These are phyloP conservation scores for Boletus rubescentipes DNA, from an alignment of 768 basidiomycete species.

Conservation along the genomic window DNA sequence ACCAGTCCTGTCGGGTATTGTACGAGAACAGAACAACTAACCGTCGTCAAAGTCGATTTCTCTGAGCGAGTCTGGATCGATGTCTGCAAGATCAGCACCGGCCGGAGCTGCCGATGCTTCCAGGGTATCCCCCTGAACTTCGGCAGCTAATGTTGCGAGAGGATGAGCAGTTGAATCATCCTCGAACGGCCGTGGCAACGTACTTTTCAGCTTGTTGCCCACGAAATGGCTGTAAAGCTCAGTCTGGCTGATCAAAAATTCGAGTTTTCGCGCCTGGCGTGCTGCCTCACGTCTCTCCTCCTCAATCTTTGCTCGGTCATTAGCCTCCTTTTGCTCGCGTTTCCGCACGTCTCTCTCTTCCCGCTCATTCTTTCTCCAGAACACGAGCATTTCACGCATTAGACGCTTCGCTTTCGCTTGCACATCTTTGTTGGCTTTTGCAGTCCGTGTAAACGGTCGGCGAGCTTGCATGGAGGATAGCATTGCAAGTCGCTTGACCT, in stretches of 20 bases:
- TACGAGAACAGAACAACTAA: slow-evolving; percentile 34
- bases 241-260: slow-evolving; percentile 98
- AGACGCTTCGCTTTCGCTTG: slow-evolving; percentile 84
- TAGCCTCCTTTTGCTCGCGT: slow-evolving; percentile 92
- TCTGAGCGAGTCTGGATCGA: slow-evolving; percentile 50
- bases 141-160: slow-evolving; percentile 53
- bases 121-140: slow-evolving; percentile 63
- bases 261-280: slow-evolving; percentile 91
- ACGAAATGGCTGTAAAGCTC: slow-evolving; percentile 99
- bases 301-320: slow-evolving; percentile 82
- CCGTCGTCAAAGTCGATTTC: slow-evolving; percentile 94
- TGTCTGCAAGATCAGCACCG: slow-evolving; percentile 58
- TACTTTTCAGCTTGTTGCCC: slow-evolving; percentile 92
- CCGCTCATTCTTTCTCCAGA: slow-evolving; percentile 98
- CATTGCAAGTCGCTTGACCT: slow-evolving; percentile 74
- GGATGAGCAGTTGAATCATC: slow-evolving; percentile 16
- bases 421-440: slow-evolving; percentile 77
- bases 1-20: not conserved
- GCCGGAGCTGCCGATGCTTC: slow-evolving; percentile 46
- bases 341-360: slow-evolving; percentile 91
- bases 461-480: slow-evolving; percentile 76
- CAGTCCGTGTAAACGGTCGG: slow-evolving; percentile 68
- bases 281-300: slow-evolving; percentile 94
- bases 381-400: slow-evolving; percentile 94
- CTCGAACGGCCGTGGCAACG: slow-evolving; percentile 27